Conservation (phyloP, 768 basidiomycete genomes). For the Suillus bovinus region DNA sequence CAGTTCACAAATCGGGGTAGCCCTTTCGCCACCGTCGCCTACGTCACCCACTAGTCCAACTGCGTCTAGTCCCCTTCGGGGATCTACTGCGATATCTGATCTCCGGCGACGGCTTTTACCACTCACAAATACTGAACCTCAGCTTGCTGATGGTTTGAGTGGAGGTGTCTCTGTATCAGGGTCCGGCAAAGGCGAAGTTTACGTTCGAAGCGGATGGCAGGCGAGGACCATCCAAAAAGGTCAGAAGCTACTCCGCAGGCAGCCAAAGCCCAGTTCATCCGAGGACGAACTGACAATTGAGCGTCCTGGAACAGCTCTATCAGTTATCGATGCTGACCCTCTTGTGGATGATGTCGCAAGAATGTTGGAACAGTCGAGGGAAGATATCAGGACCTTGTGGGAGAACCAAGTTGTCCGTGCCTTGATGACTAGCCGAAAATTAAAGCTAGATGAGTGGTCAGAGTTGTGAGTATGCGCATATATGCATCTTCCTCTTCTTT, state of each 20-base stretch:
- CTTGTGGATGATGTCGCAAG: constrained; percentile 61
- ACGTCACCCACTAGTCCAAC: constrained; percentile 15
- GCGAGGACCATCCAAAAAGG: constrained; percentile 61
- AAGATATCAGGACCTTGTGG: constrained; percentile 76
- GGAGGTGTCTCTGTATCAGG: constrained; percentile 73
- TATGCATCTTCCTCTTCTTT: constrained; percentile 19
- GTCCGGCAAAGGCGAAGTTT: constrained; percentile 75
- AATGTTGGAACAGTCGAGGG: constrained; percentile 56
- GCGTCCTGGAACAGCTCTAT: constrained; percentile 29
- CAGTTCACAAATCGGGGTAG: constrained; percentile 11
- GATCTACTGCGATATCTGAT: constrained; percentile 41
- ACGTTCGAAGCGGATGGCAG: constrained; percentile 83
- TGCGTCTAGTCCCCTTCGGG: constrained; percentile 21
- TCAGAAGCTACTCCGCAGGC: constrained; percentile 31
- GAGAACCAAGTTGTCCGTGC: constrained; percentile 67
- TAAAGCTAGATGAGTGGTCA: constrained; percentile 85
- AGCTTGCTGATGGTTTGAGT: constrained; percentile 70
- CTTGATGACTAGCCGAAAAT: constrained; percentile 63
- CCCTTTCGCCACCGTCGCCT: constrained; percentile 16
- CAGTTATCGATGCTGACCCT: constrained; percentile 46
- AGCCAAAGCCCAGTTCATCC: constrained; percentile 26
- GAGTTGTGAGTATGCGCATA: constrained; percentile 67
- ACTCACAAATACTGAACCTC: constrained; percentile 59
- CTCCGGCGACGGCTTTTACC: constrained; percentile 61
- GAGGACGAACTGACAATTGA: constrained; percentile 27